Conservation (phyloP, 306 rosid species). For the Citrullus amarus region DNA sequence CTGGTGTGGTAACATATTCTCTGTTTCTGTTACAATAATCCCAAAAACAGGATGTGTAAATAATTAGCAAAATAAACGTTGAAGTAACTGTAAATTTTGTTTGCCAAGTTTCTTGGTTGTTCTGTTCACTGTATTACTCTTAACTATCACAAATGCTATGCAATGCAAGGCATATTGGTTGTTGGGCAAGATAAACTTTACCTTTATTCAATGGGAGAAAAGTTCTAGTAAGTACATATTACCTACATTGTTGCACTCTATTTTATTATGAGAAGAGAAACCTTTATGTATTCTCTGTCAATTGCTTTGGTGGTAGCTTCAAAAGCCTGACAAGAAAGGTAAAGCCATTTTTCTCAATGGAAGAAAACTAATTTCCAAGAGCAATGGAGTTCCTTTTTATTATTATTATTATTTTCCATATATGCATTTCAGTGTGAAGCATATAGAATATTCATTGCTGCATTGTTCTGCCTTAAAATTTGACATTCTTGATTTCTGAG, state of each 20-base stretch:
- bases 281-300: neutral
- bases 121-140: neutral
- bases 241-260: neutral
- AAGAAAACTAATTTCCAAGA: neutral
- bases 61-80: neutral
- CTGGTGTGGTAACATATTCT: neutral
- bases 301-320: neutral
- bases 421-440: neutral
- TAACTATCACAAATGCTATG: neutral
- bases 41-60: neutral
- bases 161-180: conserved; percentile 2
- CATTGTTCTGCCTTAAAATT: neutral
- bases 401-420: neutral
- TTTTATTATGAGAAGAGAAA: neutral
- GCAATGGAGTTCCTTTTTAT: neutral
- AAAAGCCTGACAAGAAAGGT: neutral
- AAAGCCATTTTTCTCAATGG: neutral
- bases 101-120: conserved; percentile 4
- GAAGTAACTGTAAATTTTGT: conserved; percentile 4
- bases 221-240: neutral
- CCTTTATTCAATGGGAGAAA: neutral
- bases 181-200: neutral
- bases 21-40: conserved; percentile 4
- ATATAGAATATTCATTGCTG: neutral
- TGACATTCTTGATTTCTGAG: neutral